A percentile compares a stretch with the other conserved stretches of the same genome.
Evolutionary conservation across 768 basidiomycete species (phyloP).

Genomic region (Saitozyma podzolica): DNA sequence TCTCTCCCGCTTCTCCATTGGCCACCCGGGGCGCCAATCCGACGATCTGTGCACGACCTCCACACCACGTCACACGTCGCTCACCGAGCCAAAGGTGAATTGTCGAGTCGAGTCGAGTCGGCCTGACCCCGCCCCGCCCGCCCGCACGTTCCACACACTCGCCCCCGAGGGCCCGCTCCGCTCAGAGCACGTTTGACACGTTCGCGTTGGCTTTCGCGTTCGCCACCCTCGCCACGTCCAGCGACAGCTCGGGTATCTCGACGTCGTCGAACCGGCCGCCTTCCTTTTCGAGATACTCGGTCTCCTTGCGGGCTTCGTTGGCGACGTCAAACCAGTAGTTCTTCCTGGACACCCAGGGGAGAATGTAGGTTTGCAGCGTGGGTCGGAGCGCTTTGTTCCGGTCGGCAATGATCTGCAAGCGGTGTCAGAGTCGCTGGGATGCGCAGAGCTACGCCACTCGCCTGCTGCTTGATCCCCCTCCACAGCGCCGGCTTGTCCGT

Average conservation of each 20-base stretch:
- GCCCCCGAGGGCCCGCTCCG: too few species aligned
- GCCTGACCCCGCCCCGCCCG: too few species aligned
- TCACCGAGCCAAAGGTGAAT: too few species aligned
- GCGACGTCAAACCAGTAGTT: constrained; percentile 43
- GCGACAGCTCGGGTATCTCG: not conserved
- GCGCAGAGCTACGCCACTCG: constrained; percentile 16
- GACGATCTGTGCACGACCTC: too few species aligned
- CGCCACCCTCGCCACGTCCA: too few species aligned
- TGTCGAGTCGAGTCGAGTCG: too few species aligned
- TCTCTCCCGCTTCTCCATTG: too few species aligned
- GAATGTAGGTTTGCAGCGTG: constrained; percentile 25
- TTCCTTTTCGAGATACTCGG: constrained; percentile 49
- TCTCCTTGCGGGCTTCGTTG: constrained; percentile 41
- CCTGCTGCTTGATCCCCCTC: constrained; percentile 52
- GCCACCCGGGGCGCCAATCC: too few species aligned
- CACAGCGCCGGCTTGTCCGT: constrained; percentile 51
- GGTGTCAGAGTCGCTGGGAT: not conserved
- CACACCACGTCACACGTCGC: too few species aligned
- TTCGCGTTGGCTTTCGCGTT: too few species aligned
- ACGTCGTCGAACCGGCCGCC: constrained; percentile 40
- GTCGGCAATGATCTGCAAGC: constrained; percentile 25
- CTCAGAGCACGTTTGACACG: too few species aligned
- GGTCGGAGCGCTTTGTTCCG: constrained; percentile 24
- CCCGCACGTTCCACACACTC: too few species aligned
- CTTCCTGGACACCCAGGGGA: constrained; percentile 31